Base-by-base conservation (phyloP, 495 filamentous ascomycete genomes). In the Glonium stellatum region DNA sequence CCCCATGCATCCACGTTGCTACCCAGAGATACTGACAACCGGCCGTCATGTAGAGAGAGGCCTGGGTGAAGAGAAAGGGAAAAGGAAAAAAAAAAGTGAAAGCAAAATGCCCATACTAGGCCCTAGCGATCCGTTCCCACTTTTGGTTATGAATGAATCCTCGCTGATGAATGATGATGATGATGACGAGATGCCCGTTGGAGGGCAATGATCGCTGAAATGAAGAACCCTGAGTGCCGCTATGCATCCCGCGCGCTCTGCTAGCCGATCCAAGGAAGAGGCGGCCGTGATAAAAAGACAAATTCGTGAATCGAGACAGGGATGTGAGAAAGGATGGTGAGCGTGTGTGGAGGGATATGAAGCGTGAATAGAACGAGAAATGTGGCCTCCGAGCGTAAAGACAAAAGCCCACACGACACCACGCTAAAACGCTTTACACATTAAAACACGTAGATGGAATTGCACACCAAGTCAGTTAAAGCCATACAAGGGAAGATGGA, bases 351-450 rank as follows among this genome's bases (percentile, higher is more conserved):
- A 44, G 18, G 12, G 1, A 44, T 4, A 44, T 15, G 23, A 51
- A 31, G 44, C 44, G 13, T 48, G 44, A 48, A 48, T 1, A 48
- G 13, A 48, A n/a, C 44, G 44, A 48, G 22, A 48, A 48, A 22
- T 15, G 44, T 48, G 18, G 18, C 44, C 22, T 22, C 44, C 18
- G 18, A 19, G 44, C 22, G 23, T 6, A 51, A 51, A 51, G 15
- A 51, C 21, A 51, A 27, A 51, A 27, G 48, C 48, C 48, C 18
- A 22, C 12, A 44, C 12, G 18, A 51, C 48, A 51, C 48, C 48
- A 51, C 48, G 48, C 48, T 51, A 51, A 25, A 51, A 51, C 48
- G 48, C 48, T 19, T 23, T 15, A 22, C 48, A 51, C 25, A 22
- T 22, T 19, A 31, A 51, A 51, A 51, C 18, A 18, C 12, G 39